Evolutionary conservation across 139 green algal species (phyloP), one percentile per base, ranked within the genome.

Genomic region (Eudorina sp.): DNA sequence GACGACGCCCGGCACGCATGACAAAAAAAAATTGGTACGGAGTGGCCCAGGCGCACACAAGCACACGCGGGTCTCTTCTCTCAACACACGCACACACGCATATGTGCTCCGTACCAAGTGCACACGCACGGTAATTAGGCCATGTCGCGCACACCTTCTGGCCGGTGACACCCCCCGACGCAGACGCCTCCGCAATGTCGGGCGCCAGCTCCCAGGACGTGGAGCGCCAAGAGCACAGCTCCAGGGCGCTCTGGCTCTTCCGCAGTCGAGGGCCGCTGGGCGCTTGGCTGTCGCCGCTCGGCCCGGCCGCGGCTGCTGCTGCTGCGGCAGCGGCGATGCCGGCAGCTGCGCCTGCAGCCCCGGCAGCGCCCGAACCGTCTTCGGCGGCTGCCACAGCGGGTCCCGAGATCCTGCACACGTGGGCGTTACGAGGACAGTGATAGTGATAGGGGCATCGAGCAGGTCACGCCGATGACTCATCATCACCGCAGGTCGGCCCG

Each of bases 181-280:
- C 8, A 43, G 9, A 18, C 64, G 18, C 38, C n/a, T 79, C 72
- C 45, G 31, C 31, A 29, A 40, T 34, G 62, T 72, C 62, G 31
- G 4, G 21, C 62, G 27, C 21, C 27, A 34, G 62, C 62, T 72
- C 62, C 13, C 36, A 72, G 62, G 62, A 72, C 2, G 62, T 19
- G 21, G 62, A 72, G 31, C 81, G 79, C 90, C 90, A 93, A 0
- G 86, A 62, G 27, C 75, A 53, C 66, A 93, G 83, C 82, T 93
- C 90, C 18, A 93, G 55, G 3, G 90, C 90, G 29, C 75, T 89
- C n/a, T 90, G 82, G 66, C 75, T 86, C 75, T 91, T 93, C 18
- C 90, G 79, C 73, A 92, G 53, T 31, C 78, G 45, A 51, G 78
- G 38, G 34, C 83, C 89, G 21, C 80, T 64, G 31, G 27, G 4